A percentile compares a stretch with the other conserved stretches of the same genome.
These are phyloP conservation scores for Haplographium delicatum DNA, from an alignment of 495 filamentous ascomycete genomes.

Conservation along the genomic window DNA sequence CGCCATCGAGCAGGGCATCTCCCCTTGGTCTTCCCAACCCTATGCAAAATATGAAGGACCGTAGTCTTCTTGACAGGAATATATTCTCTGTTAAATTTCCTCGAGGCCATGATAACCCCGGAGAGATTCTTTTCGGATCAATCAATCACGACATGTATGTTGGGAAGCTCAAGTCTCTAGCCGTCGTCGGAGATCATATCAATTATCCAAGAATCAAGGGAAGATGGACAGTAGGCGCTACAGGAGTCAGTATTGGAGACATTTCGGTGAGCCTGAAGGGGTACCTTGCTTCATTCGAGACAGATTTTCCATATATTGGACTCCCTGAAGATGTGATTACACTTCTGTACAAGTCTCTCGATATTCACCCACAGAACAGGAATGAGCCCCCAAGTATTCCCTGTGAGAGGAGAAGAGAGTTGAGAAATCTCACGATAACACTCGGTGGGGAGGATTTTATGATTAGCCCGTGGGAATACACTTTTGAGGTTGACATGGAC, in stretches of 20 bases:
- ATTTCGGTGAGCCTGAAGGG: neutral
- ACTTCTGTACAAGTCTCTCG: neutral
- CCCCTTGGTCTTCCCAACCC: neutral
- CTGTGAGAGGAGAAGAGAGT: neutral
- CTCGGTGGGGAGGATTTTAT: constrained; percentile 5
- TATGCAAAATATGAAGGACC: neutral
- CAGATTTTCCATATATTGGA: constrained; percentile 1
- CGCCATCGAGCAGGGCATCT: neutral
- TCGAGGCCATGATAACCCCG: neutral
- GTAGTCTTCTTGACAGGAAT: constrained; percentile 10
- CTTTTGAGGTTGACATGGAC: neutral
- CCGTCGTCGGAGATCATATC: neutral
- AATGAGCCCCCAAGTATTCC: neutral
- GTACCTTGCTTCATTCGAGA: neutral
- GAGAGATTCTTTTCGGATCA: constrained; percentile 8
- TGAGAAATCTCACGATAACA: neutral
- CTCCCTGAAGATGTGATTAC: neutral
- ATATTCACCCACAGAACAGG: neutral
- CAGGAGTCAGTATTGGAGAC: neutral
- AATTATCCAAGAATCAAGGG: neutral
- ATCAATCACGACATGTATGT: constrained; percentile 3
- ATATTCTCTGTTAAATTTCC: neutral
- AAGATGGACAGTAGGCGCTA: neutral
- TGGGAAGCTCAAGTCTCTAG: constrained; percentile 6
- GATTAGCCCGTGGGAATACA: constrained; percentile 6